Conservation (phyloP, 2,329 filamentous ascomycete genomes). For the Polychaeton citri region DNA sequence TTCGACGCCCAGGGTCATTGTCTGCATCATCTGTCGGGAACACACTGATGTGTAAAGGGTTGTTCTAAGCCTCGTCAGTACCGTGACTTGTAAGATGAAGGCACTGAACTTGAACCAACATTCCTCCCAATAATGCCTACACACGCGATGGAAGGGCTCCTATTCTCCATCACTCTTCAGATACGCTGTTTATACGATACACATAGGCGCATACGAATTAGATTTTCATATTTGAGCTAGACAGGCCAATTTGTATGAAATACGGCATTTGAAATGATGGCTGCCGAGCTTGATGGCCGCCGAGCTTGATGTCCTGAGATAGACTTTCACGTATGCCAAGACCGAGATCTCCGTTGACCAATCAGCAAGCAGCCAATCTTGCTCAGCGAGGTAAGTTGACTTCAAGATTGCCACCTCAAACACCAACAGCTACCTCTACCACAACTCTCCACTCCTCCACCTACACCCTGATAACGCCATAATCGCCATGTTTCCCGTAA, state of each 20-base stretch:
- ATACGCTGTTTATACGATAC: too few species aligned
- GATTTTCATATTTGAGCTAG: too few species aligned
- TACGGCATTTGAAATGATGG: too few species aligned
- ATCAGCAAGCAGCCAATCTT: conserved; percentile 13
- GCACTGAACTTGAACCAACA: conserved; percentile 36
- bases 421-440: conserved; percentile 7
- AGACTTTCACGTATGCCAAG: neutral
- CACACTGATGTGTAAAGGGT: conserved; percentile 83
- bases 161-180: conserved; percentile 31
- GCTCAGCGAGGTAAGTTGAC: neutral
- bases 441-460: conserved; percentile 12
- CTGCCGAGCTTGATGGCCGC: too few species aligned
- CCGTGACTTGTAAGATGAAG: neutral
- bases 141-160: conserved; percentile 66
- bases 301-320: too few species aligned
- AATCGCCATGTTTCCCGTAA: conserved; percentile 36
- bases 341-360: conserved; percentile 9
- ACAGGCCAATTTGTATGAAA: too few species aligned
- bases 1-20: conserved; percentile 36
- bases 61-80: conserved; percentile 51
- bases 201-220: too few species aligned
- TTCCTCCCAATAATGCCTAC: conserved; percentile 89
- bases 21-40: conserved; percentile 42
- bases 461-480: conserved; percentile 6
- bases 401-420: neutral